Evolutionary conservation across 1,284 basidiomycete genomes (phyloP).

Genomic region (Anthracocystis setariae): DNA sequence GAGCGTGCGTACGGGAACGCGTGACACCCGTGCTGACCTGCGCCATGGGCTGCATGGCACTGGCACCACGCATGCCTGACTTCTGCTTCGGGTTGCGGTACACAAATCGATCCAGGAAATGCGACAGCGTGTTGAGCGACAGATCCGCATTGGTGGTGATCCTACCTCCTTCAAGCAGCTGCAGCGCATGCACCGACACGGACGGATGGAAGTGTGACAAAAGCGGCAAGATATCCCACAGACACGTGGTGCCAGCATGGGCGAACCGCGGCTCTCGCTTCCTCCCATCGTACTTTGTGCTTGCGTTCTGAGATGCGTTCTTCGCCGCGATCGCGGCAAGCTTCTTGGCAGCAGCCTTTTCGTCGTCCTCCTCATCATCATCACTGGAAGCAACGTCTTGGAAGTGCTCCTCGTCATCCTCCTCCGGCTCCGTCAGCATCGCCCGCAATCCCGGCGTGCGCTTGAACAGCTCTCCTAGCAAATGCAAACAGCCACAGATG

Average conservation of each 20-base stretch:
- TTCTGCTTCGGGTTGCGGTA: constrained; percentile 96
- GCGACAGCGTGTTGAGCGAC: constrained; percentile 88
- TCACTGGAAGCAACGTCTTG: constrained; percentile 69
- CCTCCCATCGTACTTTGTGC: constrained; percentile 55
- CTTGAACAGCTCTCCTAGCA: constrained; percentile 76
- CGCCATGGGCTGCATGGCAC: constrained; percentile 82
- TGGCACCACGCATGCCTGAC: constrained; percentile 78
- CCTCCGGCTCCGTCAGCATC: constrained; percentile 73
- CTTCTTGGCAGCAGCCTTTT: constrained; percentile 18
- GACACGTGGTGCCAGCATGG: constrained; percentile 76
- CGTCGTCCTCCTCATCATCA: constrained; percentile 42
- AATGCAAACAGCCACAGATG: constrained; percentile 83
- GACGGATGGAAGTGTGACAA: constrained; percentile 91
- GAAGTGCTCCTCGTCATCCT: constrained; percentile 71
- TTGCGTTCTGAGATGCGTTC: constrained; percentile 3
- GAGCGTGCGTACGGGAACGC: constrained; percentile 75
- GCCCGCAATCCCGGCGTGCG: constrained; percentile 77
- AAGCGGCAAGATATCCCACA: constrained; percentile 71
- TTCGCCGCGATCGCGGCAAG: constrained; percentile 19
- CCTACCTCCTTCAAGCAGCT: constrained; percentile 76
- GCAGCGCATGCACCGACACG: constrained; percentile 87
- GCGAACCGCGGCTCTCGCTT: constrained; percentile 93
- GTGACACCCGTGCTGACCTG: constrained; percentile 74
- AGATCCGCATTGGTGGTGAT: constrained; percentile 87
- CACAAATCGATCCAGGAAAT: constrained; percentile 88